Evolutionary conservation across 2,329 filamentous ascomycete species (phyloP), one percentile per base, ranked within the genome.

Genomic region (Colletotrichum brevisporum): DNA sequence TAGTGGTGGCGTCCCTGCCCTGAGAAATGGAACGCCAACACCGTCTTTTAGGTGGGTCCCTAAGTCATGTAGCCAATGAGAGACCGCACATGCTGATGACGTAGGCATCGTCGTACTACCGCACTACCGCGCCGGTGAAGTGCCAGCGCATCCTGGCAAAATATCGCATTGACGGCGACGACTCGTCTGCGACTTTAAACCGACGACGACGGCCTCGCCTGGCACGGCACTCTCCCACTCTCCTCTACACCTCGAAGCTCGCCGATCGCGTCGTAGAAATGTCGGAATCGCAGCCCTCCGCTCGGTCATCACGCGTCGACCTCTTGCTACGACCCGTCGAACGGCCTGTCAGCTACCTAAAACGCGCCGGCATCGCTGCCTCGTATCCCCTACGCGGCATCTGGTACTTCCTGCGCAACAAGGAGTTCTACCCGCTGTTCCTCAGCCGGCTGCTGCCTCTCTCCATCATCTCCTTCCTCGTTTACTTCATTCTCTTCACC

Each of bases 401-500:
- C 76, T 90, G 89, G 83, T 97, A 95, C 82, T 97, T 97, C 80
- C 73, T 89, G 58, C 85, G 87, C 39, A 92, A 95, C 77, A 90
- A 89, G 24, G 94, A 92, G 74, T 92, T 96, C 73, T 97, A 92
- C 80, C 94, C 95, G 26, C 87, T 98, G 1, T 92, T 97, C 72
- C 84, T 89, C 66, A 86, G 92, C 26, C 90, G 95, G 16, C 84
- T 99, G 3, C 81, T 98, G 0, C 95, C 95, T 0, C 86, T 97
- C 31, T 88, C 93, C 3, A 83, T 98, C 15, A 91, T 98, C 13
- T 97, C 95, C 0, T 83, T 91, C 15, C 89, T 96, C 63, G 92
- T 98, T 15, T 93, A 97, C 71, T 83, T 91, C n/a, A 84, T 97
- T 21, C 89, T 98, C 21, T 98, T 98, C 80, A 85, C 94, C 13